A percentile compares a stretch with the other conserved stretches of the same genome.
Conservation (phyloP, 2,329 filamentous ascomycete genomes). For the Chaetomiaceae sp. region DNA sequence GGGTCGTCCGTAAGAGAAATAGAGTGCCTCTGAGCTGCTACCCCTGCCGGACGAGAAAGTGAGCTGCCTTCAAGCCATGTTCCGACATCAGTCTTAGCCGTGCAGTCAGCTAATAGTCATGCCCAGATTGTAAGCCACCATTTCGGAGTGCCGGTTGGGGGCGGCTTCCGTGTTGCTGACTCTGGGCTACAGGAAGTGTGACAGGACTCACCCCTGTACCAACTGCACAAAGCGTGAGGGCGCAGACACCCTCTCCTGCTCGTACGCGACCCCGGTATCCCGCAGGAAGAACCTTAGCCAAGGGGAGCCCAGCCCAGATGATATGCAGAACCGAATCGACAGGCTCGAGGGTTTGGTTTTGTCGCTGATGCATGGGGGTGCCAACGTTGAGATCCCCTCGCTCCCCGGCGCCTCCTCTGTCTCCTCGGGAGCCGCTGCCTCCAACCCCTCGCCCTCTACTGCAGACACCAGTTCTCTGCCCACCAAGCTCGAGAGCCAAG, state of each 20-base stretch:
- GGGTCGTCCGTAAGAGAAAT: conserved; percentile 87
- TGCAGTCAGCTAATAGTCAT: conserved; percentile 31
- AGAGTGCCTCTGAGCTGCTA: conserved; percentile 87
- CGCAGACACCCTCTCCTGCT: conserved; percentile 73
- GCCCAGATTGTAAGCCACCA: conserved; percentile 28
- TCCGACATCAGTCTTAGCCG: conserved; percentile 2
- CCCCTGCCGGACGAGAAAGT: conserved; percentile 90
- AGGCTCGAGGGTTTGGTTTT: conserved; percentile 86
- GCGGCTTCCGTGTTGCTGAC: background rate
- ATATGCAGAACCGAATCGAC: conserved; percentile 98
- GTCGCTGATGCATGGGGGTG: conserved; percentile 86
- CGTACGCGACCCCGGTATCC: conserved; percentile 67
- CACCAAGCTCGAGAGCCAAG: conserved; percentile 49
- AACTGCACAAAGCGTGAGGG: conserved; percentile 92
- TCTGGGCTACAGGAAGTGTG: conserved; percentile 69
- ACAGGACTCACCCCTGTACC: conserved; percentile 83
- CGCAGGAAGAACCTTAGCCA: conserved; percentile 70
- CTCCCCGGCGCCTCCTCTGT: conserved; percentile 27
- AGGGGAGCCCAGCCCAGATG: conserved; percentile 66
- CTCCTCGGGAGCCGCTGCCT: conserved; percentile 20
- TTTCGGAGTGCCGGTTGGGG: background rate
- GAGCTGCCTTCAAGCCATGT: conserved; percentile 31
- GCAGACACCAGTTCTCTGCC: conserved; percentile 31
- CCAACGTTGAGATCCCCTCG: conserved; percentile 42
- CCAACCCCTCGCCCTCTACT: conserved; percentile 26